Evolutionary conservation across 2,329 filamentous ascomycete species (phyloP).

Genomic region (Cytospora schulzeri): DNA sequence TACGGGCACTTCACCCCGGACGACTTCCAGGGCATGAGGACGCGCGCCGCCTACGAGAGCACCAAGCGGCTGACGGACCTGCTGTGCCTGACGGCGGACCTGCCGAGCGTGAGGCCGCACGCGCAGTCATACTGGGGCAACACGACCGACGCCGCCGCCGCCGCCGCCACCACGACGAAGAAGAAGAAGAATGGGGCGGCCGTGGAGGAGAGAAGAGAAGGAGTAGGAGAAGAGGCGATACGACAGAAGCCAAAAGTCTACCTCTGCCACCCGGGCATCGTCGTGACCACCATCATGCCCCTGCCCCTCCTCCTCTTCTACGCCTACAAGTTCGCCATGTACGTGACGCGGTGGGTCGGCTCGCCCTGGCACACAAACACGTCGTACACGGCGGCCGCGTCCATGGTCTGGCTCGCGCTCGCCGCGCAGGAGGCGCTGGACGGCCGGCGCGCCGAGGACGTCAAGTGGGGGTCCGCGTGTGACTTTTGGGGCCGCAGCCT

Average conservation of each 20-base stretch:
- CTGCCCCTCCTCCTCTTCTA: slow-evolving; percentile 70
- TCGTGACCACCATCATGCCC: slow-evolving; percentile 78
- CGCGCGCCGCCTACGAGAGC: slow-evolving; percentile 73
- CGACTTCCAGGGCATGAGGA: slow-evolving; percentile 76
- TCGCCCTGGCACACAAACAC: slow-evolving; percentile 84
- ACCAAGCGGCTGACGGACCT: slow-evolving; percentile 87
- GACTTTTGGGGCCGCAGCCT: slow-evolving; percentile 59
- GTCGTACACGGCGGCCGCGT: slow-evolving; percentile 75
- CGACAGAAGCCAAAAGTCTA: slow-evolving; percentile 52
- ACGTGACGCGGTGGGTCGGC: slow-evolving; percentile 74
- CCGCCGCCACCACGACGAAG: too few relatives aligned
- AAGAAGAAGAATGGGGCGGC: too few relatives aligned
- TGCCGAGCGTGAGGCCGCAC: slow-evolving; percentile 64
- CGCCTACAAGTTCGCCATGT: slow-evolving; percentile 68
- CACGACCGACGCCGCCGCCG: background rate
- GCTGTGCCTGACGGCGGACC: slow-evolving; percentile 70
- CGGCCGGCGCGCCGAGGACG: slow-evolving; percentile 52
- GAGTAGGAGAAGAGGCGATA: background rate
- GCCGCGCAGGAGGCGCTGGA: slow-evolving; percentile 65
- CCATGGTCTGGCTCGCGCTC: slow-evolving; percentile 78
- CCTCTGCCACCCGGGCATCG: slow-evolving; percentile 83
- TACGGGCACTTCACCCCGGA: slow-evolving; percentile 56
- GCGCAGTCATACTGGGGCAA: slow-evolving; percentile 60
- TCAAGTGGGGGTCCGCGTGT: slow-evolving; percentile 84
- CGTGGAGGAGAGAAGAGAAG: too few relatives aligned